Evolutionary conservation across 148 eudicot species (phyloP), one percentile per base, ranked within the genome.

Genomic region (Vaccinium vitisidaea): DNA sequence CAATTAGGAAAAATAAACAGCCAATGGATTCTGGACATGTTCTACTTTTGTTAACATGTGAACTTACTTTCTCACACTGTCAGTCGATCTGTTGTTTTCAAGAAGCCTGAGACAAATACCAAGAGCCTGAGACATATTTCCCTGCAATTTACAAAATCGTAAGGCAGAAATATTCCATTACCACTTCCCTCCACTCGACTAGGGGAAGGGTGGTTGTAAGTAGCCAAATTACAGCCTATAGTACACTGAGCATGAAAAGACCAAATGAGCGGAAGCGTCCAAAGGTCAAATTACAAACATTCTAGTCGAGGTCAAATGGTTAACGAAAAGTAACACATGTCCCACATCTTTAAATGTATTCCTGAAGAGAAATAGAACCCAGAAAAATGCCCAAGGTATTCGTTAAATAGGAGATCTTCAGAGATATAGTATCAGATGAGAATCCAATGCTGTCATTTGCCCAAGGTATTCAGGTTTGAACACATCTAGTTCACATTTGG

Each of bases 31-130:
- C 49, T 27, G 61, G 43, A 71, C 15, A 36, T 36, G 36, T 27
- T 23, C 18, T 6, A 75, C 6, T 79, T 75, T 50, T 52, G 63
- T n/a, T 79, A 36, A 82, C 46, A 4, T 74, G 39, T 50, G 53
- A 70, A 86, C 98, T 93, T 91, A 97, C 99, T 95, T 97, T 65
- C 92, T 90, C 83, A 97, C 99, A 90, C 98, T 95, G 86, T 97
- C 99, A 79, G 98, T 89, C 25, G 99, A 95, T 86, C 95, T 95
- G 87, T 82, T 93, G 88, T 85, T 92, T 88, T 97, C 99, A 81
- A 95, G 93, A 88, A 97, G 98, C 85, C 93, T 93, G 84, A 97
- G 96, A 90, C 95, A 92, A 79, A 97, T 94, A 79, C 98, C 94
- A 86, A 97, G 99, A 89, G 96, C 98, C 86, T 90, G 98, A 89